Base-by-base conservation (phyloP, 176 grass and related monocot genomes). In the Eremochloa ophiuroides region DNA sequence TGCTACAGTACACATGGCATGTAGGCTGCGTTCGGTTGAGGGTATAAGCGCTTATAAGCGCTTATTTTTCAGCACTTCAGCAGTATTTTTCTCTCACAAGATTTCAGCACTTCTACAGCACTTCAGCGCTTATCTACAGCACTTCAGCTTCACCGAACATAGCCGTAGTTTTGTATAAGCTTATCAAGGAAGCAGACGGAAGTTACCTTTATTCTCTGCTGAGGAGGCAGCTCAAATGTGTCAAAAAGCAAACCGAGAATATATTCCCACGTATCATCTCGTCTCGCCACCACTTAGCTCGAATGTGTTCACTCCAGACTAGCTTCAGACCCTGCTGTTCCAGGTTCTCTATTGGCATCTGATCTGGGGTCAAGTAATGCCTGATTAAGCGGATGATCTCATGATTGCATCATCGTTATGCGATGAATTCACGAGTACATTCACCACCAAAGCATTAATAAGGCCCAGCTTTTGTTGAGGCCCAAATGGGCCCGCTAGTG, bases 141-240 rank as follows among this genome's bases (percentile, higher is more conserved):
- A n/a, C n/a, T n/a, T 8, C 34, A 35, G 34, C 34, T 35, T 5
- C 34, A 35, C 34, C 34, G 34, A 35, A 35, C 34, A 35, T 35
- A 35, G 34, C n/a, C n/a, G n/a, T n/a, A n/a, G n/a, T n/a, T n/a
- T 16, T 48, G 3, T 44, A 26, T 58, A 72, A 44, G 77, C 82
- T 89, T 84, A 80, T 50, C 33, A 61, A 85, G 59, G 83, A 85
- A 89, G 22, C 77, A 69, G 77, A 89, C 87, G 87, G 87, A 89
- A 85, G 83, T 66, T 78, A 80, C 73, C 83, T 90, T 86, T 90
- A 90, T 90, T 90, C 88, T 61, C 33, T 86, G 59, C 28, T 7
- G 66, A 8, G 12, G 28, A 25, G 80, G 61, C 26, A 50, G 81
- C 58, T 55, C 66, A 72, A 64, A 38, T 78, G 83, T 71, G 62